Evolutionary conservation across 768 basidiomycete species (phyloP).

Genomic region (Hemileccinum impolitum): DNA sequence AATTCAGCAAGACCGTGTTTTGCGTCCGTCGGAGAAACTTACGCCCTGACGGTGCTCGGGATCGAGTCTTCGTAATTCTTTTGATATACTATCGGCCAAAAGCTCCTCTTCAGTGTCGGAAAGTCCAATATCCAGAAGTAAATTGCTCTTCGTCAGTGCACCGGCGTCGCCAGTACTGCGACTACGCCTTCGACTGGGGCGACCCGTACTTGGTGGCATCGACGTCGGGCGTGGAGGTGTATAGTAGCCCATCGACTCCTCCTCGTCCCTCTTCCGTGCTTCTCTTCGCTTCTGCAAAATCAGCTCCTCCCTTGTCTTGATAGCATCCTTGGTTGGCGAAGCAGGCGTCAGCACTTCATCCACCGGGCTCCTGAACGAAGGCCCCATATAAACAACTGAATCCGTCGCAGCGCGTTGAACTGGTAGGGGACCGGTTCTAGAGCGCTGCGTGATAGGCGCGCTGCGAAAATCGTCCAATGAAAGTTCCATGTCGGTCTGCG

Average conservation of each 20-base stretch:
- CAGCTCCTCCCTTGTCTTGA: conserved; percentile 59
- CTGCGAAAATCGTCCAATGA: conserved; percentile 25
- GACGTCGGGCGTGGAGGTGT: conserved; percentile 30
- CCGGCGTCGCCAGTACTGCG: conserved; percentile 78
- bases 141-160: conserved; percentile 32
- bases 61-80: conserved; percentile 62
- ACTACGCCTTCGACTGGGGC: conserved; percentile 64
- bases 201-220: conserved; percentile 30
- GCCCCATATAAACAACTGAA: conserved; percentile 33
- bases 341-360: conserved; percentile 34
- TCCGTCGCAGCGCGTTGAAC: conserved; percentile 55
- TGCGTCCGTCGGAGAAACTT: conserved; percentile 7
- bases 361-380: conserved; percentile 33
- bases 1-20: conserved; percentile 1
- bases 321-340: conserved; percentile 64
- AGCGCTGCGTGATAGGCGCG: conserved; percentile 8
- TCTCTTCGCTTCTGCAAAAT: conserved; percentile 70
- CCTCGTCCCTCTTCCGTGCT: conserved; percentile 53
- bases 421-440: conserved; percentile 20
- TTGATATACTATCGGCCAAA: conserved; percentile 67
- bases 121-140: conserved; percentile 36
- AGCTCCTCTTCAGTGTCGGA: conserved; percentile 49
- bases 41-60: conserved; percentile 28
- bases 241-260: conserved; percentile 36
- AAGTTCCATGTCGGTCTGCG: conserved; percentile 32